Percentiles rank a stretch among this genome's conserved stretches.
Conservation (phyloP, 2,329 filamentous ascomycete species). For the Aspergillus versicolor region DNA sequence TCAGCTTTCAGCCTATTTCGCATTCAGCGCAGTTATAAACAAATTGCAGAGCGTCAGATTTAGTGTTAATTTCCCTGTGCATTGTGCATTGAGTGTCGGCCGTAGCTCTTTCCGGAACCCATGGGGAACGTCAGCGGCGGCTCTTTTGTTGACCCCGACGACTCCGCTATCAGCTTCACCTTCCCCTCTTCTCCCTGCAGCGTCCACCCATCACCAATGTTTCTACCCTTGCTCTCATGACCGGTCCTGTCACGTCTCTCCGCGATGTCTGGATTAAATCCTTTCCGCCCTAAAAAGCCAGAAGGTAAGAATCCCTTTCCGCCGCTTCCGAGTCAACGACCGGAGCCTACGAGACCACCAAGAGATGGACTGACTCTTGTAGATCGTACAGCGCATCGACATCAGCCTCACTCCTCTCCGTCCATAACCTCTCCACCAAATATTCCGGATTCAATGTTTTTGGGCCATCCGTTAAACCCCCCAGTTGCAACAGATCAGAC, state of each 20-base stretch:
- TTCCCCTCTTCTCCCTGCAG: slow-evolving; percentile 15
- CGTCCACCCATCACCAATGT: slow-evolving; percentile 10
- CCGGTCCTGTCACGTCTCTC: slow-evolving; percentile 24
- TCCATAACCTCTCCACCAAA: slow-evolving; percentile 7
- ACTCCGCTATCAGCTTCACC: slow-evolving; percentile 12
- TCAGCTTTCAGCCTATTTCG: slow-evolving; percentile 8
- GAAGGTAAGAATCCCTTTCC: slow-evolving; percentile 29
- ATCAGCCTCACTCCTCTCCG: not conserved
- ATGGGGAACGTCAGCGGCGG: slow-evolving; percentile 8
- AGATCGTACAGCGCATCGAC: slow-evolving; percentile 14
- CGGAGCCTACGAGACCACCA: slow-evolving; percentile 2
- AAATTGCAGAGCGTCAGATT: not conserved
- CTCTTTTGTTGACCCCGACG: slow-evolving; percentile 6
- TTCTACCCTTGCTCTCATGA: slow-evolving; percentile 29
- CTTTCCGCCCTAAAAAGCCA: slow-evolving; percentile 48
- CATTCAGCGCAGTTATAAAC: not conserved
- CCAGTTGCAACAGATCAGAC: slow-evolving; percentile 19
- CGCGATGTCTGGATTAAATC: slow-evolving; percentile 51
- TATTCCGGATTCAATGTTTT: slow-evolving; percentile 6
- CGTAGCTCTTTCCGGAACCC: slow-evolving; percentile 14
- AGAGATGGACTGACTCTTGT: slow-evolving; percentile 14
- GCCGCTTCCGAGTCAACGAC: slow-evolving; percentile 14
- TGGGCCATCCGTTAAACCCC: slow-evolving; percentile 9
- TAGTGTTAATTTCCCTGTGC: not conserved
- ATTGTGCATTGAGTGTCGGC: not conserved